A percentile compares a stretch with the other conserved stretches of the same genome.
Evolutionary conservation across 345 rosid species (phyloP).

Genomic region (Gossypium mustelinum): DNA sequence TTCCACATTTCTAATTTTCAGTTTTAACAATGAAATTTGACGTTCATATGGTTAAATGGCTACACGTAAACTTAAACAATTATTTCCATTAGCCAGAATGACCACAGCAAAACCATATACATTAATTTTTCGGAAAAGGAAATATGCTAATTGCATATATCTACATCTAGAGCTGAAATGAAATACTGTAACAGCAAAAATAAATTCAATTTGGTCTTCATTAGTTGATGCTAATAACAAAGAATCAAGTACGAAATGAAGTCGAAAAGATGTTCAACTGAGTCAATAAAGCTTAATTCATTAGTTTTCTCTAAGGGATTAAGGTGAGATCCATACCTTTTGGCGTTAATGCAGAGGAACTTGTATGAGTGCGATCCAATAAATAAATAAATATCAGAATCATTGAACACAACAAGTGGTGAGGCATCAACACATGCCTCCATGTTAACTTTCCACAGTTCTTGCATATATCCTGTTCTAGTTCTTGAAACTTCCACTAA

Average conservation of each 20-base stretch:
- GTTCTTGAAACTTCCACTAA: constrained; percentile 39
- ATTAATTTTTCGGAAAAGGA: background rate
- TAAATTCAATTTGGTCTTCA: background rate
- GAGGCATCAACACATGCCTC: constrained; percentile 96
- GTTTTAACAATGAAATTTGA: background rate
- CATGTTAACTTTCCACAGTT: constrained; percentile 84
- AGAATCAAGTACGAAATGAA: background rate
- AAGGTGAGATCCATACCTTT: constrained; percentile 42
- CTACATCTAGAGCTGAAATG: background rate
- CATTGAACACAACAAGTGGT: constrained; percentile 59
- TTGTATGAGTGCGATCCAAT: constrained; percentile 86
- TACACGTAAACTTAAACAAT: background rate
- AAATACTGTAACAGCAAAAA: background rate
- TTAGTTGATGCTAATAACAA: background rate
- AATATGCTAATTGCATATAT: background rate
- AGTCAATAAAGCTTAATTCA: background rate
- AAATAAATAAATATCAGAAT: constrained; percentile 58
- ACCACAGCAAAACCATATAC: background rate
- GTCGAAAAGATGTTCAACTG: background rate
- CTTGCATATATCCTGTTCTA: constrained; percentile 40
- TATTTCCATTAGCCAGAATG: background rate
- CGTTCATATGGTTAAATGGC: background rate
- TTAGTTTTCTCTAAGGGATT: background rate
- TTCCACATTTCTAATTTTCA: background rate
- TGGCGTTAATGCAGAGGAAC: constrained; percentile 63